These are phyloP conservation scores for Suillus alpinus DNA, from an alignment of 768 basidiomycete genomes.

Conservation along the genomic window DNA sequence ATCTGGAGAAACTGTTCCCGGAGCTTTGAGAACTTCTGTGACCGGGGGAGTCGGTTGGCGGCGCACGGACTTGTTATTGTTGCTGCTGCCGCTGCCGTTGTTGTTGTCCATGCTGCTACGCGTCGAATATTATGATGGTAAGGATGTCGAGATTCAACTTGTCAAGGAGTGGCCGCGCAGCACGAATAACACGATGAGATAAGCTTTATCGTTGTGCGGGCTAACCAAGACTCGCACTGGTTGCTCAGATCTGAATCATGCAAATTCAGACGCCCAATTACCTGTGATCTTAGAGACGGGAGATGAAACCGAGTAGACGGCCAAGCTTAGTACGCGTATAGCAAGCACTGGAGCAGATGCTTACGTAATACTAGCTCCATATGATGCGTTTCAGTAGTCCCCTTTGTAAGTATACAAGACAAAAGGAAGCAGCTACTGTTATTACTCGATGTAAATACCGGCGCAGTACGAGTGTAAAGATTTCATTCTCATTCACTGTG, in stretches of 20 bases:
- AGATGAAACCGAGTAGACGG: conserved; percentile 10
- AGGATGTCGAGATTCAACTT: background rate
- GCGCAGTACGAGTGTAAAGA: background rate
- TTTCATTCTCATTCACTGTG: background rate
- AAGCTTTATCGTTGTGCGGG: background rate
- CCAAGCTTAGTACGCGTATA: background rate
- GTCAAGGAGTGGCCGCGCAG: background rate
- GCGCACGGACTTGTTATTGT: conserved; percentile 36
- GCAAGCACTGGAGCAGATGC: conserved; percentile 3
- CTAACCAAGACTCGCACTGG: background rate
- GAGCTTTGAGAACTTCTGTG: conserved; percentile 36
- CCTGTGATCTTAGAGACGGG: conserved; percentile 8
- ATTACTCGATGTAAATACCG: background rate
- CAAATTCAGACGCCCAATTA: background rate
- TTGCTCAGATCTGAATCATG: conserved; percentile 15
- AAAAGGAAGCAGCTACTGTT: background rate
- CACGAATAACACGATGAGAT: background rate
- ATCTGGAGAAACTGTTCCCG: conserved; percentile 23
- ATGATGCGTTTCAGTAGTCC: background rate
- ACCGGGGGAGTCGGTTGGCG: conserved; percentile 38
- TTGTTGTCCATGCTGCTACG: conserved; percentile 41
- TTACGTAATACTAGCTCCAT: conserved; percentile 25
- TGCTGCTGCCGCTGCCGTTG: conserved; percentile 17
- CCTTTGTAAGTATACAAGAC: background rate
- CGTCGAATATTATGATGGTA: background rate